These are phyloP conservation scores for Fusarium caatingaense DNA, from an alignment of 2,329 filamentous ascomycete species.

Conservation along the genomic window DNA sequence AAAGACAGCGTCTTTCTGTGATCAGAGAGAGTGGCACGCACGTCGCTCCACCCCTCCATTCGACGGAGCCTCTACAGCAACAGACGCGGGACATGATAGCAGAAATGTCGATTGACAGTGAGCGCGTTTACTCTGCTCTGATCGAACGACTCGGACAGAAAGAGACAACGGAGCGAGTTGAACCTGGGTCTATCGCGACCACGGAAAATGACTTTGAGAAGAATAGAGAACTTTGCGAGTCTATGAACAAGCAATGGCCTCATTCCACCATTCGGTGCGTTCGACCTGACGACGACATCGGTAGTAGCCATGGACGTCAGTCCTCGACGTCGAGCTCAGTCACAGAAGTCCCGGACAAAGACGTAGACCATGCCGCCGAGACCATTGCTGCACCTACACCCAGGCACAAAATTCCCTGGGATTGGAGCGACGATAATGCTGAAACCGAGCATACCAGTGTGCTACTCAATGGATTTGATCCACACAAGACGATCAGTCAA, in stretches of 20 bases:
- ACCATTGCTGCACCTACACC: background rate
- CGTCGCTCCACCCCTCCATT: slow-evolving; percentile 53
- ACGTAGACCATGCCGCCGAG: background rate
- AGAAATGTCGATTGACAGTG: slow-evolving; percentile 60
- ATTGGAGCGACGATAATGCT: background rate
- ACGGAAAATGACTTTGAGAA: slow-evolving; percentile 1
- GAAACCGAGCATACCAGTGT: background rate
- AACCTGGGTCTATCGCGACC: background rate
- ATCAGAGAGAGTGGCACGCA: slow-evolving; percentile 67
- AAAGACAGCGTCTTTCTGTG: slow-evolving; percentile 69
- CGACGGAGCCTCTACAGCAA: slow-evolving; percentile 21
- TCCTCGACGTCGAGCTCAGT: background rate
- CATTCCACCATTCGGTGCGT: slow-evolving; percentile 51
- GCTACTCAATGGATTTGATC: slow-evolving; percentile 24
- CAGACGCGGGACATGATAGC: slow-evolving; percentile 38
- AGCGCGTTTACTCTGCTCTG: slow-evolving; percentile 72
- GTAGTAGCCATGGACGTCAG: slow-evolving; percentile 32
- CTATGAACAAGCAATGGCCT: slow-evolving; percentile 31
- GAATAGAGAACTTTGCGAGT: background rate
- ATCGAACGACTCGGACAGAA: slow-evolving; percentile 65
- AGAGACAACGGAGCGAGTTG: slow-evolving; percentile 9
- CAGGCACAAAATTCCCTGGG: background rate
- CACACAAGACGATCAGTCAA: slow-evolving; percentile 51
- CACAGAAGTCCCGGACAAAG: slow-evolving; percentile 7
- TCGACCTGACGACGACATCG: slow-evolving; percentile 50